Evolutionary conservation across 768 basidiomycete species (phyloP), one percentile per base, ranked within the genome.

Genomic region (Inosperma sp.): DNA sequence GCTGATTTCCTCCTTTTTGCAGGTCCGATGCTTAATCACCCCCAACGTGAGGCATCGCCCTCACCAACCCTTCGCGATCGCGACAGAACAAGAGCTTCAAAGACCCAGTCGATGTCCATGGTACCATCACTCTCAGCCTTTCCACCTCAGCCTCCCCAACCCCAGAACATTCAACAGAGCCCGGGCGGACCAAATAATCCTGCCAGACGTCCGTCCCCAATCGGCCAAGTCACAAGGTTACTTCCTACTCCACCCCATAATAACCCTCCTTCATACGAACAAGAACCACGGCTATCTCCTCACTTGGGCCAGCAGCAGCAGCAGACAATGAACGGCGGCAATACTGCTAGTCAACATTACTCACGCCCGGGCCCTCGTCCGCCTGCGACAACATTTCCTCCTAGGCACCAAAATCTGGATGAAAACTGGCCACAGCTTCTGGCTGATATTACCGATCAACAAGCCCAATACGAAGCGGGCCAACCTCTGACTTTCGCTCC

Each of bases 391-490:
- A 77, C 74, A 23, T 84, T 85, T 61, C 74, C 84, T 16, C 66
- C 72, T 0, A 78, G 80, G 49, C 81, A 76, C 59, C 76, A 79
- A 34, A 65, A 71, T 9, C 59, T 77, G 59, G 80, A 81, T 30
- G 81, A 80, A 34, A 73, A 73, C 33, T 85, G 80, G 75, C 79
- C 80, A 29, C 82, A 86, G 55, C 72, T 86, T 23, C 70, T 86
- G 65, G 81, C 80, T 26, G 83, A 86, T 55, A 83, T 86, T 54
- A 82, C 81, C n/a, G 82, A 86, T 64, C 66, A 82, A 49, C 82
- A 82, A 60, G 65, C 75, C 8, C 77, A 80, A 60, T 71, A 70
- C 31, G 74, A 76, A 56, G 68, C 67, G n/a, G 68, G 46, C 25
- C 61, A 62, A 31, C 57, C 70, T 39, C 62, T 62, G 54, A 56